These are phyloP conservation scores for Pisolithus marmoratus DNA, from an alignment of 768 basidiomycete genomes.

Conservation along the genomic window DNA sequence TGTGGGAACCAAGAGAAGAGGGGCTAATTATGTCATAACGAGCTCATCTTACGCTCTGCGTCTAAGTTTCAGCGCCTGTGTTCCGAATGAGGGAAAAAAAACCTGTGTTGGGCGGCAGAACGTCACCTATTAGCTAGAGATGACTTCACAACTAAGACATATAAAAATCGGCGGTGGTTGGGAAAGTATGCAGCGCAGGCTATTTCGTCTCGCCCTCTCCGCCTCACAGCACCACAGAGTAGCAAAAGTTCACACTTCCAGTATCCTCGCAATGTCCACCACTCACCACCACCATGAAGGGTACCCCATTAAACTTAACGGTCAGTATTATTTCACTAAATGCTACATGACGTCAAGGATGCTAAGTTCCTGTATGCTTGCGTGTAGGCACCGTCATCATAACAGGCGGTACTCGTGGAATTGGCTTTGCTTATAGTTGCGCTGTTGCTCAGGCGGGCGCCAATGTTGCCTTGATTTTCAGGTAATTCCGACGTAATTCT, in stretches of 20 bases:
- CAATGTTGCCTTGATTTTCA: conserved; percentile 59
- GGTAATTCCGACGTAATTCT: conserved; percentile 22
- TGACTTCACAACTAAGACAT: no score
- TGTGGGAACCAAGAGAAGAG: no score
- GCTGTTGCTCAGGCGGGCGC: conserved; percentile 52
- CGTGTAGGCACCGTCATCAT: conserved; percentile 46
- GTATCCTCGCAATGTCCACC: not conserved
- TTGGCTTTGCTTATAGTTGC: conserved; percentile 49
- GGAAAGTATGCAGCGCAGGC: not conserved
- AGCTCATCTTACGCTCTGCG: no score
- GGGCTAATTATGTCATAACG: no score
- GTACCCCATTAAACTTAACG: not conserved
- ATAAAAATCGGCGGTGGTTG: no score
- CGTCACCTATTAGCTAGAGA: no score
- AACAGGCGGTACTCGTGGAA: conserved; percentile 60
- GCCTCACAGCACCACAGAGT: not conserved
- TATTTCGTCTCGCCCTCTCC: not conserved
- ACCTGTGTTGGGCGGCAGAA: no score
- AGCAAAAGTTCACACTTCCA: not conserved
- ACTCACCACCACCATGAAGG: not conserved
- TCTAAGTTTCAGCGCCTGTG: no score
- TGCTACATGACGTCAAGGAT: no score
- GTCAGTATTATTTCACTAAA: not conserved
- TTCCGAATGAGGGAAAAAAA: no score
- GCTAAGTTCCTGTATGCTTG: not conserved